Evolutionary conservation across 2,329 filamentous ascomycete genomes (phyloP).

Genomic region (Paraphoma chrysanthemicola): DNA sequence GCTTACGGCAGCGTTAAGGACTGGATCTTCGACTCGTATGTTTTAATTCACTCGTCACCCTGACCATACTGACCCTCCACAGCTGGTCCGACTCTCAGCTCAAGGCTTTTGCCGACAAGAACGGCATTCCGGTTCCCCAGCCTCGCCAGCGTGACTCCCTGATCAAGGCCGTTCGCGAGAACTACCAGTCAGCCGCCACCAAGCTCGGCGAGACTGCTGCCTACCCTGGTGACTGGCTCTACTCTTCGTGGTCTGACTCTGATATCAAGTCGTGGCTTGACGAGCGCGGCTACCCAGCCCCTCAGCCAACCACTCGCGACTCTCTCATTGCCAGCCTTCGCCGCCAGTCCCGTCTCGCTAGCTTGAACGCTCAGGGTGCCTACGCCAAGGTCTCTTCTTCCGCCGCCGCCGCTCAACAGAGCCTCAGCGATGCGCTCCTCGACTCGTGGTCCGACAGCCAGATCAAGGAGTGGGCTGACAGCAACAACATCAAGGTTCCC

Average conservation of each 20-base stretch:
- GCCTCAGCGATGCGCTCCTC: constrained; percentile 82
- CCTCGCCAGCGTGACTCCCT: constrained; percentile 85
- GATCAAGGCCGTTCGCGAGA: constrained; percentile 77
- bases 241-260: constrained; percentile 88
- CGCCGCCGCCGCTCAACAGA: constrained; percentile 69
- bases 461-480: constrained; percentile 91
- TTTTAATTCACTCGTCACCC: not conserved
- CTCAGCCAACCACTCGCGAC: constrained; percentile 84
- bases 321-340: constrained; percentile 88
- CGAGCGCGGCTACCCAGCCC: constrained; percentile 81
- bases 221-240: constrained; percentile 97
- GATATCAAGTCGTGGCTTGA: constrained; percentile 95
- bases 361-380: constrained; percentile 68
- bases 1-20: constrained; percentile 77
- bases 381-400: constrained; percentile 54
- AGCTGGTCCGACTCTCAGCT: constrained; percentile 94
- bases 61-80: constrained; percentile 44
- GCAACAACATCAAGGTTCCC: constrained; percentile 87
- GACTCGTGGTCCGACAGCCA: constrained; percentile 89
- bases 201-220: constrained; percentile 75
- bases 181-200: constrained; percentile 80
- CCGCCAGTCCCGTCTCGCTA: constrained; percentile 84
- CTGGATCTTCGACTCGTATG: constrained; percentile 86
- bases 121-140: constrained; percentile 85
- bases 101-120: constrained; percentile 89